Evolutionary conservation across 2,329 filamentous ascomycete genomes (phyloP).

Genomic region (Talaromyces verruculosus): DNA sequence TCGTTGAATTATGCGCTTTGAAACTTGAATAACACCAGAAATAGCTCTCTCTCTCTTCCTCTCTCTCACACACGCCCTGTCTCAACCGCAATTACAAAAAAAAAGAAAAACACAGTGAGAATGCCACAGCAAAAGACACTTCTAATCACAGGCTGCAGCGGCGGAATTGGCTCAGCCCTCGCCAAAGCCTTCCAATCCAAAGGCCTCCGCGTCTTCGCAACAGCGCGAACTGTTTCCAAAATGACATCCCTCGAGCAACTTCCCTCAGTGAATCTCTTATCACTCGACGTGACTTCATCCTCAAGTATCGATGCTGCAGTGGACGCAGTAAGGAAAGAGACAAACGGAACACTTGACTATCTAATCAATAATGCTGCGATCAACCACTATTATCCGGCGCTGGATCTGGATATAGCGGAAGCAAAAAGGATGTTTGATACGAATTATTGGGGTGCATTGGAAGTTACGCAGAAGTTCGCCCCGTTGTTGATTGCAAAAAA

Average conservation of each 20-base stretch:
- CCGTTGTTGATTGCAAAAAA: slow-evolving; percentile 30
- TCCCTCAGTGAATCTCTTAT: slow-evolving; percentile 30
- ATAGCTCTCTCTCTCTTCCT: background rate
- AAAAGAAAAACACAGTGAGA: background rate
- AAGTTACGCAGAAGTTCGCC: slow-evolving; percentile 41
- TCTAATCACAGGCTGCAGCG: slow-evolving; percentile 45
- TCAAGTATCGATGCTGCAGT: slow-evolving; percentile 33
- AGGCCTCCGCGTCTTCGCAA: slow-evolving; percentile 43
- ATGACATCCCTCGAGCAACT: slow-evolving; percentile 29
- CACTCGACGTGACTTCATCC: slow-evolving; percentile 35
- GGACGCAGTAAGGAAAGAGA: slow-evolving; percentile 27
- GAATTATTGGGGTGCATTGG: slow-evolving; percentile 44
- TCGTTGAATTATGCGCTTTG: background rate
- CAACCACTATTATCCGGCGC: slow-evolving; percentile 35
- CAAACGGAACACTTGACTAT: slow-evolving; percentile 38
- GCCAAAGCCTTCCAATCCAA: slow-evolving; percentile 37
- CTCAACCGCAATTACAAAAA: background rate
- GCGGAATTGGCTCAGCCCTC: slow-evolving; percentile 43
- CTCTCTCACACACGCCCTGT: no score
- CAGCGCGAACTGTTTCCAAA: slow-evolving; percentile 36
- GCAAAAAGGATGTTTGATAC: slow-evolving; percentile 43
- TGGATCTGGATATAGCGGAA: slow-evolving; percentile 39
- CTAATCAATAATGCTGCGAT: slow-evolving; percentile 49
- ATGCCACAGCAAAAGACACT: slow-evolving; percentile 25
- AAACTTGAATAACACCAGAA: background rate